Evolutionary conservation across 345 rosid species (phyloP).

Genomic region (Populus alba): DNA sequence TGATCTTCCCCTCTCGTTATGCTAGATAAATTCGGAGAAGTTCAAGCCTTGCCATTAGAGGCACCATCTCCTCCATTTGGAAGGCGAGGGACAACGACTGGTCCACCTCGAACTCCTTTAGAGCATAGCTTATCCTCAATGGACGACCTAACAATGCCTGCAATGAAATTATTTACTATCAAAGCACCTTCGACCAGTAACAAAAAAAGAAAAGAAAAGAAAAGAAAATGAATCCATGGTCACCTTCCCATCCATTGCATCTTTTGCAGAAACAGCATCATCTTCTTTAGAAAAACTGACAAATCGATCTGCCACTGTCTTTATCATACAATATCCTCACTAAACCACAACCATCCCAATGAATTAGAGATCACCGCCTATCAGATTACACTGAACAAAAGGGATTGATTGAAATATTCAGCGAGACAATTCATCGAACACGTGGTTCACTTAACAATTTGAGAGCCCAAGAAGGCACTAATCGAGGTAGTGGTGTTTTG

Average conservation of each 20-base stretch:
- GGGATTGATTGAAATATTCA: constrained; percentile 5
- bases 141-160: constrained; percentile 87
- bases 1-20: neutral
- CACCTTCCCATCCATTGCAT: constrained; percentile 95
- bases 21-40: neutral
- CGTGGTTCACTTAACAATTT: constrained; percentile 8
- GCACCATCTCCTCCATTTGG: constrained; percentile 18
- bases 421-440: constrained; percentile 57
- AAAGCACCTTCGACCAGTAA: neutral
- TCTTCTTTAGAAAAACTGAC: constrained; percentile 59
- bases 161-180: constrained; percentile 8
- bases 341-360: constrained; percentile 23
- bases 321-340: constrained; percentile 73
- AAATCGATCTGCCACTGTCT: constrained; percentile 81
- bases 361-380: neutral
- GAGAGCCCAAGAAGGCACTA: neutral
- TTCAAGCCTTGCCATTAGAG: constrained; percentile 8
- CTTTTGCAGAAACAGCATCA: constrained; percentile 65
- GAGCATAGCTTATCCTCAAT: constrained; percentile 67
- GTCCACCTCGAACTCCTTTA: constrained; percentile 77
- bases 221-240: neutral
- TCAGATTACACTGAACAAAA: neutral
- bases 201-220: neutral
- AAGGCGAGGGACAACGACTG: constrained; percentile 73
- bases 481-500: neutral